These are phyloP conservation scores for Dillenia suffruticosa DNA, from an alignment of 164 flowering plant genomes.

Conservation along the genomic window DNA sequence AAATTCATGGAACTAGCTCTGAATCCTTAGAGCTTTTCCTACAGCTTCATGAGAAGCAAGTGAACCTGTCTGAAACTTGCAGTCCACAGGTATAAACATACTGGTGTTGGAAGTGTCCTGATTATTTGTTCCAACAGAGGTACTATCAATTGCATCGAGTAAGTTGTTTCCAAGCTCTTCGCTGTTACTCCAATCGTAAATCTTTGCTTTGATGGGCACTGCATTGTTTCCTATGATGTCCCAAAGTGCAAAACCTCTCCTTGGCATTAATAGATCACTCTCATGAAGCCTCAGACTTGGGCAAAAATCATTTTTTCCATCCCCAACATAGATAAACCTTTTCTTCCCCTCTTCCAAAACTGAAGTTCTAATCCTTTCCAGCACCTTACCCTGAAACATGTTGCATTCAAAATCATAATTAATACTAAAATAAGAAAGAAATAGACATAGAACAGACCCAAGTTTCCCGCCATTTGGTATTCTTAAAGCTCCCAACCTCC, in stretches of 20 bases:
- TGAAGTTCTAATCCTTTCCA: slow-evolving; percentile 48
- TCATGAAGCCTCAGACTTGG: slow-evolving; percentile 56
- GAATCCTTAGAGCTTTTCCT: slow-evolving; percentile 10
- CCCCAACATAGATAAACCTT: slow-evolving; percentile 71
- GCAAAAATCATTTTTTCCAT: slow-evolving; percentile 77
- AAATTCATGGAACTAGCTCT: no score
- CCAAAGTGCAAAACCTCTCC: slow-evolving; percentile 72
- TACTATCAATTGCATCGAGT: slow-evolving; percentile 21
- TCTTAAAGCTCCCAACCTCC: no score
- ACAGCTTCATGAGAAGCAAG: slow-evolving; percentile 10
- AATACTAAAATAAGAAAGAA: background rate
- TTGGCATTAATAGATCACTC: slow-evolving; percentile 59
- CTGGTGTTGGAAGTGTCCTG: background rate
- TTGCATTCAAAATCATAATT: background rate
- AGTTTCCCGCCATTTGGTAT: background rate
- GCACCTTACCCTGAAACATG: slow-evolving; percentile 38
- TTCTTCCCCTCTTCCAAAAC: slow-evolving; percentile 25
- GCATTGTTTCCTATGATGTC: slow-evolving; percentile 51
- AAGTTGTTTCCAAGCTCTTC: slow-evolving; percentile 48
- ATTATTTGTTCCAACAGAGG: slow-evolving; percentile 1
- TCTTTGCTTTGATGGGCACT: slow-evolving; percentile 37
- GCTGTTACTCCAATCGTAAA: slow-evolving; percentile 68
- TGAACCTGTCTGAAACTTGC: slow-evolving; percentile 18
- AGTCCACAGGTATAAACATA: slow-evolving; percentile 10
- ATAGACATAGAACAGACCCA: no score